Conservation (phyloP, 2,329 filamentous ascomycete species). For the Rutstroemia sp. region DNA sequence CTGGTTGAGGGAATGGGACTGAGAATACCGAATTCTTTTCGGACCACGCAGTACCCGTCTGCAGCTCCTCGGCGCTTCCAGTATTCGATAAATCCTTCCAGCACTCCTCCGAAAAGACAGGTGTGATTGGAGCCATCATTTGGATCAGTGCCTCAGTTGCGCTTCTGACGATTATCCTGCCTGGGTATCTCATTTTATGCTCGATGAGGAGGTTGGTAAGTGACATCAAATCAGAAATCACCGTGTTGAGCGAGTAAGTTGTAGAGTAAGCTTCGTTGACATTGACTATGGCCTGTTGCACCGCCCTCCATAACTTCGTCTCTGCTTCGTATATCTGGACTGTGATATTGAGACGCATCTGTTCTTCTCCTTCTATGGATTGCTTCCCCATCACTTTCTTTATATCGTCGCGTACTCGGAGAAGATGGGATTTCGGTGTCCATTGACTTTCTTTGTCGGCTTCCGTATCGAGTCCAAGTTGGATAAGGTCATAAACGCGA, state of each 20-base stretch:
- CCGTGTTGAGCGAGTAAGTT: constrained; percentile 73
- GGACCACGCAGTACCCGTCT: background rate
- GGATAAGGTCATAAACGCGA: constrained; percentile 39
- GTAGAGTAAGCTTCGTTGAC: constrained; percentile 62
- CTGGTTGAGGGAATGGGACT: constrained; percentile 48
- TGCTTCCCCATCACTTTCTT: background rate
- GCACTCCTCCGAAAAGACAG: constrained; percentile 74
- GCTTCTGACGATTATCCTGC: constrained; percentile 16
- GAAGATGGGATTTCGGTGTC: background rate
- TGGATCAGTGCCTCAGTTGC: constrained; percentile 48
- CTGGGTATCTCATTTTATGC: background rate
- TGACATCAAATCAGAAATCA: constrained; percentile 75
- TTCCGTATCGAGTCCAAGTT: background rate
- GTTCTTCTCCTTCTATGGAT: background rate
- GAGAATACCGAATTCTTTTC: background rate
- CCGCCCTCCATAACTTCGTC: constrained; percentile 50
- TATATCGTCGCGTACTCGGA: background rate
- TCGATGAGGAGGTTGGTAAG: constrained; percentile 62
- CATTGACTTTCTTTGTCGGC: background rate
- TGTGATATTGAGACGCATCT: too few species aligned
- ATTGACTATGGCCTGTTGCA: constrained; percentile 59
- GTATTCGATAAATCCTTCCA: constrained; percentile 44
- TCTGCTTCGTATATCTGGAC: constrained; percentile 5
- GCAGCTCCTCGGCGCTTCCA: background rate
- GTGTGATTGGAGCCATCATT: constrained; percentile 72